phyloP scores from a whole-genome alignment of 345 rosid genomes.

The Hirschfeldia incana region DNA sequence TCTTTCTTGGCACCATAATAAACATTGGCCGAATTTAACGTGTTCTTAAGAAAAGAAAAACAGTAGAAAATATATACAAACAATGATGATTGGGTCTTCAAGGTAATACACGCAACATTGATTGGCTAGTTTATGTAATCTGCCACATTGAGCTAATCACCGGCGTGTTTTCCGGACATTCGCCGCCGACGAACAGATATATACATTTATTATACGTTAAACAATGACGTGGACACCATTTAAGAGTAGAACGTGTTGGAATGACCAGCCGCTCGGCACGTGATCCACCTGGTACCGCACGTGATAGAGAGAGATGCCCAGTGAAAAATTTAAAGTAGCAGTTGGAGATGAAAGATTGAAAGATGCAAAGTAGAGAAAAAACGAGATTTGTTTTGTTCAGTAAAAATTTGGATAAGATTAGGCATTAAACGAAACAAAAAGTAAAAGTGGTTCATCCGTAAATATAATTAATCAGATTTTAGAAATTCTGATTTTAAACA shows the following conservation, averaged over 20 bases:
- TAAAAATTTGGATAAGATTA: neutral
- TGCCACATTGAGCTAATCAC: conserved; percentile 17
- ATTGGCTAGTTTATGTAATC: neutral
- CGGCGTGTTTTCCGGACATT: conserved; percentile 31
- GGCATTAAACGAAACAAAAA: neutral
- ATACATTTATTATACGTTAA: conserved; percentile 1
- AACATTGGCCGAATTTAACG: conserved; percentile 6
- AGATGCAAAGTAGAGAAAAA: neutral
- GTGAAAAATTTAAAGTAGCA: neutral
- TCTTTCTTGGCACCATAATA: conserved; percentile 9
- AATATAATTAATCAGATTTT: neutral
- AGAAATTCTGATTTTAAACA: neutral
- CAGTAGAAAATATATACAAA: neutral
- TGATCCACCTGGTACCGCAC: conserved; percentile 27
- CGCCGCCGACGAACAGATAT: conserved; percentile 24
- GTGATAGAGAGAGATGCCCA: neutral
- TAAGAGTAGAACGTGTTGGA: conserved; percentile 19
- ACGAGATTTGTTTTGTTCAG: neutral
- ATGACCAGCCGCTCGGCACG: conserved; percentile 24
- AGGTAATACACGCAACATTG: neutral
- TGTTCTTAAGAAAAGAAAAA: neutral
- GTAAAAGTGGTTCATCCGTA: neutral
- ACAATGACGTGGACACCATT: conserved; percentile 12
- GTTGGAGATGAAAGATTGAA: neutral
- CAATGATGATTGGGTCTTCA: neutral